Evolutionary conservation across 305 asterid species (phyloP), one percentile per base, ranked within the genome.

Genomic region (Rubia balearica): DNA sequence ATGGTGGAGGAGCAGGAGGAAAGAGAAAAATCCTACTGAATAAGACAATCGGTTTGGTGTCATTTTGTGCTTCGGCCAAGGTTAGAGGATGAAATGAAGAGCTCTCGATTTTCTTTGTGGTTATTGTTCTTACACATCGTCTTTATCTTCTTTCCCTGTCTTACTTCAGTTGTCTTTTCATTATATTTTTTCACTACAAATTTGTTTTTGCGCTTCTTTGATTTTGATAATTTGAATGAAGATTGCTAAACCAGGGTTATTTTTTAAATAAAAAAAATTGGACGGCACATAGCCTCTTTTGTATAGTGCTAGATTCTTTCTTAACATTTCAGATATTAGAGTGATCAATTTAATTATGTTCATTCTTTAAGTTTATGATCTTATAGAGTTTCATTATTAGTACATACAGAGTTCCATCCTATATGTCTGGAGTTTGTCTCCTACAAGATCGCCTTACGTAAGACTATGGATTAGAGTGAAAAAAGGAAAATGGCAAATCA

Each of bases 71-170:
- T 61, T 61, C 42, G 19, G 38, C 55, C 11, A 22, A 45, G 0
- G 36, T 6, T 36, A 83, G 68, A 76, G 79, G 55, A 42, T 65
- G 69, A 65, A 75, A 89, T 89, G 96, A 82, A 71, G 87, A 61
- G 76, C 74, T 67, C 75, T 68, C 79, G 79, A 49, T 65, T 79
- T 77, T 17, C 41, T 64, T 33, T 68, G 36, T 41, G 75, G 42
- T 74, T 77, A 42, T 11, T 65, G 65, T 24, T 75, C 48, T 49
- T 78, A 67, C 22, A 81, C 56, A 68, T 74, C 63, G 65, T 76
- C 77, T 65, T 76, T 73, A 43, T 73, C 76, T 59, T 65, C 55
- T 76, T 80, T 7, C 69, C 77, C 51, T 64, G 76, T 72, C 89
- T 93, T 89, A 84, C 17, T 21, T 62, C 24, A 33, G 17, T 62